phyloP scores from a whole-genome alignment of 2,329 filamentous ascomycete genomes.

The Alternaria panax region DNA sequence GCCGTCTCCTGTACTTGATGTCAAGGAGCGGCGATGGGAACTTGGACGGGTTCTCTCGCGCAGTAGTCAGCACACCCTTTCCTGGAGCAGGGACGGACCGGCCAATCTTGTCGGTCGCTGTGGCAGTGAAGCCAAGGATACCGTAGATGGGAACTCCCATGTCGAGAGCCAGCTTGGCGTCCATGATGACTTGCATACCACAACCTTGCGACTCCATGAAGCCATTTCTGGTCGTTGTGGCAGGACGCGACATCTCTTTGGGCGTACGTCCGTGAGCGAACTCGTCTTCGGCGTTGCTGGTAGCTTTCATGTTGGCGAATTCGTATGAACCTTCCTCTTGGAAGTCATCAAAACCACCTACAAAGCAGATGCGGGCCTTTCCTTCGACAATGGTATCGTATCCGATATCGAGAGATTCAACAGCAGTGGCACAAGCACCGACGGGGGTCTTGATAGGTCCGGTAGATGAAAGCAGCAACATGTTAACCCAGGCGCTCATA shows the following conservation, averaged over 20 bases:
- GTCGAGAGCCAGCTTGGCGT: conserved; percentile 89
- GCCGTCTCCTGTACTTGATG: conserved; percentile 95
- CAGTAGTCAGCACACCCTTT: conserved; percentile 94
- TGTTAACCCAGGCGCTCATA: conserved; percentile 99
- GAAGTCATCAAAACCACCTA: conserved; percentile 99
- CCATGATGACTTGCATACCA: conserved; percentile 99
- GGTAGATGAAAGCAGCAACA: conserved; percentile 95
- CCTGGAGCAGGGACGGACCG: conserved; percentile 96
- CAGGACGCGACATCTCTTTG: conserved; percentile 96
- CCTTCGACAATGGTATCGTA: conserved; percentile 99
- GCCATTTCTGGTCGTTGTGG: conserved; percentile 93
- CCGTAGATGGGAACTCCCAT: conserved; percentile 99
- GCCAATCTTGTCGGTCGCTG: conserved; percentile 98
- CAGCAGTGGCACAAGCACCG: conserved; percentile 94
- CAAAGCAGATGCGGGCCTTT: conserved; percentile 96
- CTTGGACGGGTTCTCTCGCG: conserved; percentile 87
- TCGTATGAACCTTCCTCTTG: conserved; percentile 99
- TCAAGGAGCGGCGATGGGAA: conserved; percentile 96
- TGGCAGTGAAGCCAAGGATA: conserved; percentile 90
- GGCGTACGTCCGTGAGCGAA: conserved; percentile 94
- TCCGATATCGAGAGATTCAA: conserved; percentile 96
- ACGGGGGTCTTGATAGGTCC: conserved; percentile 99
- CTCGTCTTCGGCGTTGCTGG: conserved; percentile 96
- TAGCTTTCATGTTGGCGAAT: conserved; percentile 99
- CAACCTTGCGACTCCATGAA: conserved; percentile 99